phyloP scores from a whole-genome alignment of 371 early-diverging fungal genomes.

The Syncephalastrum monosporum region DNA sequence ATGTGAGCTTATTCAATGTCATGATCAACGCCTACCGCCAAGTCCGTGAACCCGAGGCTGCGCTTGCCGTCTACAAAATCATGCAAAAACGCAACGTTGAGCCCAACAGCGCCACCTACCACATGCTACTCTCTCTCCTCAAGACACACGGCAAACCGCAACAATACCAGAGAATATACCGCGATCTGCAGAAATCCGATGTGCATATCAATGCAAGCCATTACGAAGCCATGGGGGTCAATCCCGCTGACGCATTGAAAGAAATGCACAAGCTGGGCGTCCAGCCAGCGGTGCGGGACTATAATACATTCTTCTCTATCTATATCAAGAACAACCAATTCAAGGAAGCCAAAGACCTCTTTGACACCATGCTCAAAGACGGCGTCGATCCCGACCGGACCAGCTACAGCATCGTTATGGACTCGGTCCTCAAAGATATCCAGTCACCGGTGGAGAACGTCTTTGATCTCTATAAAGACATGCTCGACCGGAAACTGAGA shows the following conservation, averaged over 20 bases:
- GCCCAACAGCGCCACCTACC: slow-evolving; percentile 30
- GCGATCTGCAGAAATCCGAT: slow-evolving; percentile 14
- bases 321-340: slow-evolving; percentile 31
- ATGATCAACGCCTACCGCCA: slow-evolving; percentile 24
- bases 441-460: slow-evolving; percentile 18
- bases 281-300: slow-evolving; percentile 18
- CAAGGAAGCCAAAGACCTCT: slow-evolving; percentile 30
- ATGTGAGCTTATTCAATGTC: slow-evolving; percentile 14
- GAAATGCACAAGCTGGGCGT: slow-evolving; percentile 18
- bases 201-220: slow-evolving; percentile 11
- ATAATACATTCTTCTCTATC: slow-evolving; percentile 27
- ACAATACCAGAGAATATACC: slow-evolving; percentile 16
- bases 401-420: slow-evolving; percentile 42
- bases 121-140: slow-evolving; percentile 21
- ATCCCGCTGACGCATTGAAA: slow-evolving; percentile 21
- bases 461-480: slow-evolving; percentile 36
- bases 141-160: slow-evolving; percentile 6
- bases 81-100: slow-evolving; percentile 32
- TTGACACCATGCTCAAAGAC: slow-evolving; percentile 24
- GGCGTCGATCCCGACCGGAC: slow-evolving; percentile 24
- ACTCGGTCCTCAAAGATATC: slow-evolving; percentile 32
- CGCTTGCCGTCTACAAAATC: slow-evolving; percentile 27
- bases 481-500: slow-evolving; percentile 22
- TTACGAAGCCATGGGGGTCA: slow-evolving; percentile 28
- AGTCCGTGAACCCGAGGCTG: slow-evolving; percentile 15